Evolutionary conservation across 345 rosid species (phyloP).

Genomic region (Eucalyptus marginata): DNA sequence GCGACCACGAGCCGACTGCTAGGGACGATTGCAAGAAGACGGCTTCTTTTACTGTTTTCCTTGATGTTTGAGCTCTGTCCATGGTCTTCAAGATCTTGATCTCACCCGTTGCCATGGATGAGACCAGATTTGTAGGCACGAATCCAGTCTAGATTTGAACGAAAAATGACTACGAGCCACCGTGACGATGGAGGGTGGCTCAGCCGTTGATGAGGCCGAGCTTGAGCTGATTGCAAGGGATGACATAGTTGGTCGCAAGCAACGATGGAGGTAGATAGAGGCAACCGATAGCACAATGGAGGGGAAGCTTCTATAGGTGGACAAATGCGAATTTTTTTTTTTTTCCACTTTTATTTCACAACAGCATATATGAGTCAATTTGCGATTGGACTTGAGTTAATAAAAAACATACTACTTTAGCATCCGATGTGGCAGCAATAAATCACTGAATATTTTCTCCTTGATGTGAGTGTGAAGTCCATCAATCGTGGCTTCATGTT

Average conservation of each 20-base stretch:
- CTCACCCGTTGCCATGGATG: not conserved
- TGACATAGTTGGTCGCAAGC: not conserved
- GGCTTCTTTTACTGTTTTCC: not conserved
- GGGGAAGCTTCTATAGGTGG: not conserved
- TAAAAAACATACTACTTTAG: not conserved
- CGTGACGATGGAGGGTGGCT: not conserved
- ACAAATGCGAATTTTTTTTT: not conserved
- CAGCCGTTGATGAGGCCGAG: not conserved
- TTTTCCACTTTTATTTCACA: too few relatives aligned
- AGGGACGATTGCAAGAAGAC: not conserved
- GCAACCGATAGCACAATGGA: not conserved
- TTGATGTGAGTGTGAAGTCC: conserved; percentile 42
- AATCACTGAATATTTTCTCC: not conserved
- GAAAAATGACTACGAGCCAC: not conserved
- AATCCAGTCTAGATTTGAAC: not conserved
- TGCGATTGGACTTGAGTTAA: not conserved
- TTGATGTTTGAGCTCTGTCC: not conserved
- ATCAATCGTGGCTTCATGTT: conserved; percentile 26
- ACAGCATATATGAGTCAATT: not conserved
- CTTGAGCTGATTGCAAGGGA: not conserved
- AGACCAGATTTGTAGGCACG: not conserved
- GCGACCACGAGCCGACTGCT: not conserved
- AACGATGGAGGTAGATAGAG: not conserved
- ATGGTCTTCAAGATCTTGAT: not conserved
- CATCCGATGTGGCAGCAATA: not conserved